A percentile compares a stretch with the other conserved stretches of the same genome.
phyloP scores from a whole-genome alignment of 441 rosid genomes.

The Omphalea diandra region DNA sequence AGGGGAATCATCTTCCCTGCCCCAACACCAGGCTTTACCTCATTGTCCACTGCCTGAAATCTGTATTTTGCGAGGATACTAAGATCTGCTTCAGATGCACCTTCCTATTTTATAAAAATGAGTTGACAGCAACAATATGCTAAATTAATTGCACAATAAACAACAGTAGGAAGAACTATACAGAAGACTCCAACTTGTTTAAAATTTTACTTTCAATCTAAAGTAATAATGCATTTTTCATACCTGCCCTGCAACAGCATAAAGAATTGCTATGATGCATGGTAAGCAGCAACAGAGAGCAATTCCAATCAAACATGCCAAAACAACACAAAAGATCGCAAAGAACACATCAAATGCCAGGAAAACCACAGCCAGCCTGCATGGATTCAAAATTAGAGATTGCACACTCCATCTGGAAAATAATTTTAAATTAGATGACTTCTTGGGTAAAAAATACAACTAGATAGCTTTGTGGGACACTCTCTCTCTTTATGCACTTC shows the following conservation, averaged over 20 bases:
- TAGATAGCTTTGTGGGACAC: neutral
- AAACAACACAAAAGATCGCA: conserved; percentile 86
- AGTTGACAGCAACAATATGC: conserved; percentile 18
- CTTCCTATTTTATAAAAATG: conserved; percentile 56
- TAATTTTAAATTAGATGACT: neutral
- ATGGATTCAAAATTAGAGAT: conserved; percentile 31
- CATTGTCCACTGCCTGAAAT: conserved; percentile 43
- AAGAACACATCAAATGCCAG: conserved; percentile 97
- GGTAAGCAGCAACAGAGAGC: conserved; percentile 98
- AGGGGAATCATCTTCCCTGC: conserved; percentile 85
- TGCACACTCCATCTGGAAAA: neutral
- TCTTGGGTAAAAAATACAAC: conserved; percentile 8
- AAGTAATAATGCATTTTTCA: conserved; percentile 15
- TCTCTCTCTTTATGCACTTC: neutral
- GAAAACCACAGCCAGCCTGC: conserved; percentile 95
- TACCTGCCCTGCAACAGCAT: conserved; percentile 97
- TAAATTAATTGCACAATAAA: conserved; percentile 7
- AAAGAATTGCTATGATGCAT: conserved; percentile 88
- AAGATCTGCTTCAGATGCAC: conserved; percentile 93
- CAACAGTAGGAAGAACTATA: too few species aligned
- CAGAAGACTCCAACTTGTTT: conserved; percentile 5
- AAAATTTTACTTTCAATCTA: conserved; percentile 4
- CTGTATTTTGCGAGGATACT: conserved; percentile 71
- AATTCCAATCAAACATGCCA: conserved; percentile 94
- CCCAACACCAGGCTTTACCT: conserved; percentile 52